phyloP scores from a whole-genome alignment of 495 filamentous ascomycete genomes.

The Tuber aestivum region DNA sequence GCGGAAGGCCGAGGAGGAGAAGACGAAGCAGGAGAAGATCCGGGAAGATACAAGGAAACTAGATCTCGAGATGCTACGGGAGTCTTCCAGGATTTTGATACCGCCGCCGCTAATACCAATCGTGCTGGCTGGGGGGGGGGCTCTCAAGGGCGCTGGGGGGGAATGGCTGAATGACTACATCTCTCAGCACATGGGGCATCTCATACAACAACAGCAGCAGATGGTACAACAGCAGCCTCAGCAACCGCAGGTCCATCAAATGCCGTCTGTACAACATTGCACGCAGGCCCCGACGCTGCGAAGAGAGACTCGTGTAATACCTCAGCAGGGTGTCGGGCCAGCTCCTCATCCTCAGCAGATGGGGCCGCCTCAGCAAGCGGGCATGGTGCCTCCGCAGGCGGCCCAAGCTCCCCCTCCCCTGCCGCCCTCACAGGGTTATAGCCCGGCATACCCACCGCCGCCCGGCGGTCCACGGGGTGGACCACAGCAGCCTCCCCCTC shows the following conservation, averaged over 20 bases:
- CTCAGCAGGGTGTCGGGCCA: slow-evolving; percentile 35
- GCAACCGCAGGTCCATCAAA: slow-evolving; percentile 48
- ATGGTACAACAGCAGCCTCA: slow-evolving; percentile 47
- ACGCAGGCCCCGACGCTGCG: slow-evolving; percentile 44
- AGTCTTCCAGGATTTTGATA: slow-evolving; percentile 72
- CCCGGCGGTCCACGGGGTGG: slow-evolving; percentile 42
- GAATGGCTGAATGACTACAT: slow-evolving; percentile 72
- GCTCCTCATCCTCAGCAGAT: slow-evolving; percentile 39
- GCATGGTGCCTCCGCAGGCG: slow-evolving; percentile 28
- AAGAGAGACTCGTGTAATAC: slow-evolving; percentile 47
- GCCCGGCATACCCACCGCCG: slow-evolving; percentile 43
- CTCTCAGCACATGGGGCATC: slow-evolving; percentile 51
- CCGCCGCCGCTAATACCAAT: slow-evolving; percentile 82
- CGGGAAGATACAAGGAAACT: slow-evolving; percentile 74
- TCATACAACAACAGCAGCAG: slow-evolving; percentile 49
- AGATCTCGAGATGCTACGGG: slow-evolving; percentile 76
- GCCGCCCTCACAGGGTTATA: slow-evolving; percentile 36
- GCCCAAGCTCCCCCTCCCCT: slow-evolving; percentile 21
- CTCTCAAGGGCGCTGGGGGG: slow-evolving; percentile 54
- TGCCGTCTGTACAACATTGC: slow-evolving; percentile 33
- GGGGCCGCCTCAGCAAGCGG: slow-evolving; percentile 41
- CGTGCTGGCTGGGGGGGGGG: slow-evolving; percentile 78
- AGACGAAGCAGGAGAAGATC: slow-evolving; percentile 70
- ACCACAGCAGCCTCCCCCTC: slow-evolving; percentile 36
- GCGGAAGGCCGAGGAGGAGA: slow-evolving; percentile 80